Conservation (phyloP, 2,329 filamentous ascomycete species). For the Calonectria leucothoes region DNA sequence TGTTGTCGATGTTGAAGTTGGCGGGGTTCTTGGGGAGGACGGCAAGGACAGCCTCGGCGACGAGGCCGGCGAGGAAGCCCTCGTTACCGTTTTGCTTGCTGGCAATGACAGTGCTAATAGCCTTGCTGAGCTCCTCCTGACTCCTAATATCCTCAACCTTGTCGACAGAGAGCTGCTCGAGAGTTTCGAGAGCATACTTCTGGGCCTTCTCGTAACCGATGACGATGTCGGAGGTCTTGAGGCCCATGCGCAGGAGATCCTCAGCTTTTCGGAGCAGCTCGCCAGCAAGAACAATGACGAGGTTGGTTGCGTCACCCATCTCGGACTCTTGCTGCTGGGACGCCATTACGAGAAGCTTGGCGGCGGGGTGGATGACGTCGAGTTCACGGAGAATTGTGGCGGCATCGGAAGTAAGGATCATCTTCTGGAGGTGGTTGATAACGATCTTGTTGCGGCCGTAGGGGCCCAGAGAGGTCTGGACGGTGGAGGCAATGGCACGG, state of each 20-base stretch:
- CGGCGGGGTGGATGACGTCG: conserved; percentile 97
- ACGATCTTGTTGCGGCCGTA: conserved; percentile 99
- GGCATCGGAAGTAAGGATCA: conserved; percentile 98
- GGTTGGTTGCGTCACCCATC: conserved; percentile 98
- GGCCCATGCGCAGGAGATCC: conserved; percentile 93
- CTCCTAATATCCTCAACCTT: conserved; percentile 87
- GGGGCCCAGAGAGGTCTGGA: conserved; percentile 95
- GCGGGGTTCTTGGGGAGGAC: conserved; percentile 95
- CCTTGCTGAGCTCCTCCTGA: conserved; percentile 89
- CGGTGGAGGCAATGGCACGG: conserved; percentile 92
- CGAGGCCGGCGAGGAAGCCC: conserved; percentile 85
- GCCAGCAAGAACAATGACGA: conserved; percentile 95
- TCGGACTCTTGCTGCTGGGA: conserved; percentile 98
- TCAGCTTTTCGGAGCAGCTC: conserved; percentile 98
- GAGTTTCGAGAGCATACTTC: conserved; percentile 82
- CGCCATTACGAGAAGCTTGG: conserved; percentile 98
- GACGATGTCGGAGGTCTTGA: conserved; percentile 98
- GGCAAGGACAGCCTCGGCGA: conserved; percentile 85
- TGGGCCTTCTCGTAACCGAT: conserved; percentile 96
- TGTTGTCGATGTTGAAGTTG: conserved; percentile 99
- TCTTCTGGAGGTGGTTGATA: conserved; percentile 99
- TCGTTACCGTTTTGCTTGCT: conserved; percentile 97
- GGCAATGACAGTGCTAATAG: conserved; percentile 92
- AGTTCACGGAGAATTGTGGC: conserved; percentile 97
- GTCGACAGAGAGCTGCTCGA: conserved; percentile 92